Base-by-base conservation (phyloP, 192 early-diverging fungal species). In the Backusella tuberculispora region DNA sequence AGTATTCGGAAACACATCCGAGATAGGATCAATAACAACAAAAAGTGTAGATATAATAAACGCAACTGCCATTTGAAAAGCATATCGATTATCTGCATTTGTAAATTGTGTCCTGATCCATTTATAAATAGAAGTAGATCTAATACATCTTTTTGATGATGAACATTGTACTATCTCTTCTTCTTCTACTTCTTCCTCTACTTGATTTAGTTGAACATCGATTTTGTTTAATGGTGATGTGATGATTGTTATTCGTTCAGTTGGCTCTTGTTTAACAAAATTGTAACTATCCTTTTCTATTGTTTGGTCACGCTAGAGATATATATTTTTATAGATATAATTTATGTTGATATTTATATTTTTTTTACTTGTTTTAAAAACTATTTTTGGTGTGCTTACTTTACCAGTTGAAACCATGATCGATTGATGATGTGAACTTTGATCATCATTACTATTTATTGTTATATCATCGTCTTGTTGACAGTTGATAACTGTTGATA, bases 21-120 rank as follows among this genome's bases (percentile, higher is more conserved):
- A 45, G 12, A 73, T 46, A 46, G 72, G 72, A 45, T 64, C 43
- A 46, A 73, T 48, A 14, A 73, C 43, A 10, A 73, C 63, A 65
- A 73, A 63, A 37, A 73, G 26, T 17, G 72, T 41, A 34, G 72
- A 34, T 46, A 73, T 46, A 26, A 44, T 64, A 42, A 73, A 45
- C 0, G 72, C 72, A 34, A 44, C 44, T 46, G 40, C 41, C 34
- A 73, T 60, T 14, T 73, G 72, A 64, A 73, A 73, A 6, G 72
- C 72, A 63, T 73, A 63, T 26, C 72, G 41, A 64, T 73, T 73
- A 24, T 40, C 64, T 1, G 53, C 8, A 65, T 63, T 21, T 46
- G 15, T 73, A 19, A 13, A 45, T 47, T 73, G 72, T 26, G 13
- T 29, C 24, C 19, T 34, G 17, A 65, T 63, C 72, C 72, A 73